Evolutionary conservation across 176 grass and related monocot genomes (phyloP).

Genomic region (Hsuehochloa calcarea): DNA sequence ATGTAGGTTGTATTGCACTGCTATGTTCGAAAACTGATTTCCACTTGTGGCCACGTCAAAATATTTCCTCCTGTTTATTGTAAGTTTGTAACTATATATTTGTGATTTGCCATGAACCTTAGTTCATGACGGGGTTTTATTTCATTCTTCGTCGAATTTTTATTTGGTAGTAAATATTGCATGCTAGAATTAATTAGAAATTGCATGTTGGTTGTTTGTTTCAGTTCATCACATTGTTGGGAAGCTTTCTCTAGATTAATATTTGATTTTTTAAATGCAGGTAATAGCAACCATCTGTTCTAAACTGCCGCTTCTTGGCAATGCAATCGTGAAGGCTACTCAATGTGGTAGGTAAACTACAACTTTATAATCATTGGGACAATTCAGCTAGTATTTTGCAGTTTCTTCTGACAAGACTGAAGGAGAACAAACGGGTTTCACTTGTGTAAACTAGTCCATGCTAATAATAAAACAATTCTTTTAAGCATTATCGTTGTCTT

Average conservation of each 20-base stretch:
- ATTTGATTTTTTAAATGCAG: slow-evolving; percentile 37
- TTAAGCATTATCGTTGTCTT: neutral
- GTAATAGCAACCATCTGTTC: slow-evolving; percentile 71
- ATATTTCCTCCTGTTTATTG: slow-evolving; percentile 10
- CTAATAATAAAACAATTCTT: neutral
- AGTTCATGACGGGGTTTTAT: neutral
- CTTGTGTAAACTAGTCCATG: neutral
- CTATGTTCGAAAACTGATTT: neutral
- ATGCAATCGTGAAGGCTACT: slow-evolving; percentile 74
- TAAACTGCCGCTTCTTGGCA: slow-evolving; percentile 75
- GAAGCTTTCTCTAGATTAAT: slow-evolving; percentile 7
- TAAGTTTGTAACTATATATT: neutral
- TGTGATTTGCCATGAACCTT: neutral
- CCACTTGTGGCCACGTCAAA: neutral
- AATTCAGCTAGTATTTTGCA: neutral
- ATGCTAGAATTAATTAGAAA: neutral
- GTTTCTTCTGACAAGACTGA: neutral
- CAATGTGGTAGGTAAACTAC: slow-evolving; percentile 58
- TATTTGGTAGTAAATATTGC: neutral
- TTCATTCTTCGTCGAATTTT: neutral
- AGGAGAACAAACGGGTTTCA: neutral
- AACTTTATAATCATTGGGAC: slow-evolving; percentile 12
- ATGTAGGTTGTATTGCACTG: neutral
- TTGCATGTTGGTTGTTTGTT: neutral
- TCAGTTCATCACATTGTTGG: neutral